These are phyloP conservation scores for Fusarium neocosmosporiellum DNA, from an alignment of 2,329 filamentous ascomycete genomes.

Conservation along the genomic window DNA sequence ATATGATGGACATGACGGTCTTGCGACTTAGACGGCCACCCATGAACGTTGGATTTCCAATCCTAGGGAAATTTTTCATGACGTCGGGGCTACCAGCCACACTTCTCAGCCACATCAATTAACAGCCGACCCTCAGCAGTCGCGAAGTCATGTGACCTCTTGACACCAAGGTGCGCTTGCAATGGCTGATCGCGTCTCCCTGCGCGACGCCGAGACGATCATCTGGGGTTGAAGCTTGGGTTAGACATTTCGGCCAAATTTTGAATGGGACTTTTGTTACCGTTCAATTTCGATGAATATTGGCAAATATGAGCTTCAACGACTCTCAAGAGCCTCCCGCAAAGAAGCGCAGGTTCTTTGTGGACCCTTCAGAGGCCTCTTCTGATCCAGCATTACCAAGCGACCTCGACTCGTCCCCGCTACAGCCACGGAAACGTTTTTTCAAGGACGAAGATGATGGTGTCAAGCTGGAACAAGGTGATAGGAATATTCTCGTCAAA, in stretches of 20 bases:
- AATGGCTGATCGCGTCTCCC: constrained; percentile 53
- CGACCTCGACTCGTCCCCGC: constrained; percentile 38
- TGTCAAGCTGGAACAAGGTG: constrained; percentile 34
- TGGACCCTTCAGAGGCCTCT: constrained; percentile 47
- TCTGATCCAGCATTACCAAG: constrained; percentile 41
- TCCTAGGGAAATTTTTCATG: constrained; percentile 42
- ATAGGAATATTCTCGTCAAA: constrained; percentile 21
- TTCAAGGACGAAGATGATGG: constrained; percentile 43
- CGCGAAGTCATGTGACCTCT: constrained; percentile 55
- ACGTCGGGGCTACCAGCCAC: constrained; percentile 39
- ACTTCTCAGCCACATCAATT: constrained; percentile 24
- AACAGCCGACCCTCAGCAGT: constrained; percentile 12
- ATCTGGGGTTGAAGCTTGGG: not conserved
- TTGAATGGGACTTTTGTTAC: not conserved
- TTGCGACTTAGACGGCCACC: constrained; percentile 36
- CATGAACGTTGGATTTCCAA: constrained; percentile 41
- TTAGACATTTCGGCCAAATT: not conserved
- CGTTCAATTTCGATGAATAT: constrained; percentile 19
- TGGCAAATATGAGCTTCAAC: constrained; percentile 52
- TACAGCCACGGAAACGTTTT: constrained; percentile 39
- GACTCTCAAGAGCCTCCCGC: constrained; percentile 56
- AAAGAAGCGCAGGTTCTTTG: constrained; percentile 58
- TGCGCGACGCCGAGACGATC: constrained; percentile 5
- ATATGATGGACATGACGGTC: constrained; percentile 24
- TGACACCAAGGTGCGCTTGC: constrained; percentile 51